phyloP scores from a whole-genome alignment of 148 eudicot species.

The Fagopyrum esculentum region DNA sequence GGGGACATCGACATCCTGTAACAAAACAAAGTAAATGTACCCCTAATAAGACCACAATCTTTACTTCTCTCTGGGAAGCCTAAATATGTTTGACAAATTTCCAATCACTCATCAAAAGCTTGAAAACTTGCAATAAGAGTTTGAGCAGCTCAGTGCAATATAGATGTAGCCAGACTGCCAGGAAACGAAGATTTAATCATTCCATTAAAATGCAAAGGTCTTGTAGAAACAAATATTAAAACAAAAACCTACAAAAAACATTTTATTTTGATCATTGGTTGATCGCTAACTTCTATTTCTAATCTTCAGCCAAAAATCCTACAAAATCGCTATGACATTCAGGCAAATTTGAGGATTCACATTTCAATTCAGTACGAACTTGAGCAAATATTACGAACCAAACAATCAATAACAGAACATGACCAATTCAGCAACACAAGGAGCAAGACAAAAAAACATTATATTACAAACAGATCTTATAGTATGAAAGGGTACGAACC shows the following conservation, averaged over 20 bases:
- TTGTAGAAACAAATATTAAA: background rate
- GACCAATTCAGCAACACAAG: background rate
- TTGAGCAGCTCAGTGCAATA: background rate
- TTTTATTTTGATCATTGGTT: background rate
- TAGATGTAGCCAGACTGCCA: background rate
- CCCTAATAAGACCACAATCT: background rate
- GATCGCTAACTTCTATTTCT: background rate
- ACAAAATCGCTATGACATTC: background rate
- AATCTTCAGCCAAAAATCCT: background rate
- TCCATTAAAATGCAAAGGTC: background rate
- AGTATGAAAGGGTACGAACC: conserved; percentile 73
- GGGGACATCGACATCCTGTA: background rate
- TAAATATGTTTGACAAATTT: background rate
- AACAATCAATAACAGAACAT: background rate
- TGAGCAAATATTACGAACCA: background rate
- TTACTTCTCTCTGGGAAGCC: background rate
- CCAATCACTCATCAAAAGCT: background rate
- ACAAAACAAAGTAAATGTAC: background rate
- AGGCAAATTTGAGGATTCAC: background rate
- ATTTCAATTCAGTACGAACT: conserved; percentile 1
- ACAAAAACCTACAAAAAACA: background rate
- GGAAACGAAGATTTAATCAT: background rate
- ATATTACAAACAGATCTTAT: background rate
- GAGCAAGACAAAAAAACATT: background rate
- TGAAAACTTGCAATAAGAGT: background rate